Evolutionary conservation across 768 basidiomycete species (phyloP).

Genomic region (Sporobolomyces phaffii): DNA sequence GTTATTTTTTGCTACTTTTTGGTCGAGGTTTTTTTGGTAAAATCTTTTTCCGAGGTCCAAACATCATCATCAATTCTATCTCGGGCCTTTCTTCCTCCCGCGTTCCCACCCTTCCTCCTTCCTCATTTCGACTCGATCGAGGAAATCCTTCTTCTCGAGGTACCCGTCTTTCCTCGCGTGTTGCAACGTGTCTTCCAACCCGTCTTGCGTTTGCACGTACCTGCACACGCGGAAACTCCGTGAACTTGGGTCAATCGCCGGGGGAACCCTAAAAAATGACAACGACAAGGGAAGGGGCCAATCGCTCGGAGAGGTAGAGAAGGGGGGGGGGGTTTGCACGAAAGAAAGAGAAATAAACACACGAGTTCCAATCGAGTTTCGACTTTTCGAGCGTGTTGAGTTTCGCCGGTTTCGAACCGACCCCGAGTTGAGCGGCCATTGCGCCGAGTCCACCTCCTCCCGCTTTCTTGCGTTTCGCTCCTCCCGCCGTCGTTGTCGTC

Average conservation of each 20-base stretch:
- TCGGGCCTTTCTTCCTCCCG: constrained; percentile 53
- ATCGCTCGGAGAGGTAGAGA: not conserved
- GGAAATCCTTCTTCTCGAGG: constrained; percentile 76
- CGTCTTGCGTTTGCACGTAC: constrained; percentile 38
- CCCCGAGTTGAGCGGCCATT: constrained; percentile 45
- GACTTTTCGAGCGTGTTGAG: constrained; percentile 79
- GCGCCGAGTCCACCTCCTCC: constrained; percentile 66
- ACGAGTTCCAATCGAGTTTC: constrained; percentile 69
- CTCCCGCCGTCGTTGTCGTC: too few relatives aligned
- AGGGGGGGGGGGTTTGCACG: not conserved
- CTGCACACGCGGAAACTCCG: constrained; percentile 18
- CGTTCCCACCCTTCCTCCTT: constrained; percentile 62
- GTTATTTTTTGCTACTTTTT: too few relatives aligned
- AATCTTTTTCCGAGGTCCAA: too few relatives aligned
- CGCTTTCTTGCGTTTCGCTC: constrained; percentile 47
- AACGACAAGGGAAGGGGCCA: not conserved
- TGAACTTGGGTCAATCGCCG: too few relatives aligned
- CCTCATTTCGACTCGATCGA: constrained; percentile 66
- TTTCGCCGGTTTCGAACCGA: constrained; percentile 59
- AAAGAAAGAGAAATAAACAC: not conserved
- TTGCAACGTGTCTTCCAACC: constrained; percentile 65
- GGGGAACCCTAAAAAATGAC: too few relatives aligned
- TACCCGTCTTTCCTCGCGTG: constrained; percentile 71
- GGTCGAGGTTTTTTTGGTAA: too few relatives aligned
- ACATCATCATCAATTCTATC: too few relatives aligned